phyloP scores from a whole-genome alignment of 108 stramenopile genomes.

The Seminavis robusta region DNA sequence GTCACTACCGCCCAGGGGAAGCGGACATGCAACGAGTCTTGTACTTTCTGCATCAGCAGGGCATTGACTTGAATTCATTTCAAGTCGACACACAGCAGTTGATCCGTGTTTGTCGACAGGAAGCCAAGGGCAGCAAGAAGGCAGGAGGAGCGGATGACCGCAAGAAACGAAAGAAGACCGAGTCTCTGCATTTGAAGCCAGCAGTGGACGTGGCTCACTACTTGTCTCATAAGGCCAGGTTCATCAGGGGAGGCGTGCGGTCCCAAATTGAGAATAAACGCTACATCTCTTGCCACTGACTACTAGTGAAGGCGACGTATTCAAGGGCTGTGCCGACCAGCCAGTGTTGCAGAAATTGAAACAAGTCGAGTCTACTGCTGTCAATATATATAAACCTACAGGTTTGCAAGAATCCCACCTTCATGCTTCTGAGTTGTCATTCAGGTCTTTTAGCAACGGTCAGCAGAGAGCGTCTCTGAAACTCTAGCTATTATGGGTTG shows the following conservation, averaged over 20 bases:
- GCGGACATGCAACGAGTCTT: slow-evolving; percentile 86
- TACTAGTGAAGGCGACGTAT: no score
- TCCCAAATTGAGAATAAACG: no score
- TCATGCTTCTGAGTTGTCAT: no score
- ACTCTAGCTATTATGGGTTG: no score
- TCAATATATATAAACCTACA: no score
- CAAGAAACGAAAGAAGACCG: slow-evolving; percentile 73
- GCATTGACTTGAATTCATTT: slow-evolving; percentile 73
- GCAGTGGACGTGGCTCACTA: slow-evolving; percentile 74
- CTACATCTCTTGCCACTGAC: no score
- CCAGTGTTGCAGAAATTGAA: no score
- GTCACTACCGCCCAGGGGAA: slow-evolving; percentile 90
- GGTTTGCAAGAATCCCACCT: no score
- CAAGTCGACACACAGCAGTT: slow-evolving; percentile 90
- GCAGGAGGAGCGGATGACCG: background rate
- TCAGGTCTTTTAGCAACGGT: no score
- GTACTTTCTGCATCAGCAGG: slow-evolving; percentile 64
- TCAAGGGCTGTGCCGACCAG: no score
- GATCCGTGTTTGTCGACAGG: slow-evolving; percentile 75
- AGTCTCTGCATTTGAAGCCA: slow-evolving; percentile 61
- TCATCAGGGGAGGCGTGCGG: slow-evolving; percentile 79
- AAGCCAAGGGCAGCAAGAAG: slow-evolving; percentile 31
- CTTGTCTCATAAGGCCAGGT: slow-evolving; percentile 75
- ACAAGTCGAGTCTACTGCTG: no score
- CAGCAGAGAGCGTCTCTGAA: no score